Evolutionary conservation across 257 asterid species (phyloP).

Genomic region (Vinca minor): DNA sequence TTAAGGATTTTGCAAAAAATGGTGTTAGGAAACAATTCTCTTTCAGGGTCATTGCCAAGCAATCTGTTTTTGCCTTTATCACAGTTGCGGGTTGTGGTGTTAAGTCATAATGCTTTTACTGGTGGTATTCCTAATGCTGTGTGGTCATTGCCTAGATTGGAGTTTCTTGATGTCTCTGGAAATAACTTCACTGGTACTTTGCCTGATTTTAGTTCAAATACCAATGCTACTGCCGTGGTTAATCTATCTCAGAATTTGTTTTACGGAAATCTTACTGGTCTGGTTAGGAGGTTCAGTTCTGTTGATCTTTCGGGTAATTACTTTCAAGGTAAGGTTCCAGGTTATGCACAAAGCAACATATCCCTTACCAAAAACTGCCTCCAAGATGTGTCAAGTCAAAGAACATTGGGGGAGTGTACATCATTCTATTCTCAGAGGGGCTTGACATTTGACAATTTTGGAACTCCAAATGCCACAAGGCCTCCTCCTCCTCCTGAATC

Average conservation of each 20-base stretch:
- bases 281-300: constrained; percentile 39
- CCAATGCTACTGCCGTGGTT: constrained; percentile 30
- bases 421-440: constrained; percentile 62
- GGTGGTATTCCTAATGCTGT: constrained; percentile 45
- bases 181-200: constrained; percentile 72
- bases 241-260: constrained; percentile 62
- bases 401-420: constrained; percentile 48
- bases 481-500: constrained; percentile 38
- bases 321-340: constrained; percentile 65
- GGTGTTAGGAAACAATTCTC: constrained; percentile 37
- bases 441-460: constrained; percentile 71
- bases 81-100: constrained; percentile 40
- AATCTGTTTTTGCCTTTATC: constrained; percentile 42
- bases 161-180: constrained; percentile 51
- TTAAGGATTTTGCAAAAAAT: constrained; percentile 51
- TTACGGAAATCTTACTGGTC: constrained; percentile 61
- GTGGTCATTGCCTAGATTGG: constrained; percentile 68
- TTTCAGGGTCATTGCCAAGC: constrained; percentile 53
- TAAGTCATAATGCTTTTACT: constrained; percentile 44
- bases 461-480: constrained; percentile 38
- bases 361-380: constrained; percentile 55
- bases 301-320: constrained; percentile 65
- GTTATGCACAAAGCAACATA: constrained; percentile 37
- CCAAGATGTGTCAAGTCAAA: constrained; percentile 44
- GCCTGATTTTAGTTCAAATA: constrained; percentile 34